Evolutionary conservation across 2,329 filamentous ascomycete species (phyloP).

Genomic region (Fusarium sp.): DNA sequence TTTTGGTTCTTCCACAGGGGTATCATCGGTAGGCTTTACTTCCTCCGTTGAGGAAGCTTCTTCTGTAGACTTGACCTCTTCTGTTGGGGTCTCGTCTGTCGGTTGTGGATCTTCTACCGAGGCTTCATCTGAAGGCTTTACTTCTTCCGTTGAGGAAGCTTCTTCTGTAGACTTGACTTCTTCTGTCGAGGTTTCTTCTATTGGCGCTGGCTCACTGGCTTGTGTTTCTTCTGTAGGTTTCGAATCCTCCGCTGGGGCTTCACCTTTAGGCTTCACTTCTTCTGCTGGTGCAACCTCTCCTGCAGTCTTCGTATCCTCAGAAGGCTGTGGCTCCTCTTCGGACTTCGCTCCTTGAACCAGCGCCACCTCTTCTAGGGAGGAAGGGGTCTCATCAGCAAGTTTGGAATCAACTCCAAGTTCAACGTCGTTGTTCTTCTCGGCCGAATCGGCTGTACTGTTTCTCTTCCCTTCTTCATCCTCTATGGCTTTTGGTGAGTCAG

Average conservation of each 20-base stretch:
- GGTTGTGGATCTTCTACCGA: not conserved
- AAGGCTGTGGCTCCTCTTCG: not conserved
- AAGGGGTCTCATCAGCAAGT: not conserved
- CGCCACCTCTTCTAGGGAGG: not conserved
- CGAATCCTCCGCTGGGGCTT: conserved; percentile 2
- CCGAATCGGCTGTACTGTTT: not conserved
- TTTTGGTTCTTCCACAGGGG: not conserved
- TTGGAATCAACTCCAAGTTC: conserved; percentile 10
- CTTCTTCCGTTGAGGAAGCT: not conserved
- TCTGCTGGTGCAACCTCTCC: not conserved
- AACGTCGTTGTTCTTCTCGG: conserved; percentile 1
- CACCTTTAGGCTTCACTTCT: conserved; percentile 9
- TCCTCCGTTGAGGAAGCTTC: not conserved
- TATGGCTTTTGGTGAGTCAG: not conserved
- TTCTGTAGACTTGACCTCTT: not conserved
- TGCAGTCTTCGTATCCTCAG: not conserved
- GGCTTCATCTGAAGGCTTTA: not conserved
- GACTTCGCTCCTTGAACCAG: not conserved
- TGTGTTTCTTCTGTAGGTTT: not conserved
- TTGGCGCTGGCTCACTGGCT: not conserved
- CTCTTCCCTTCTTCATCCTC: conserved; percentile 6
- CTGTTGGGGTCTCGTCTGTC: not conserved
- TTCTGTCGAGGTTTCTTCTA: not conserved
- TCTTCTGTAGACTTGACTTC: not conserved
- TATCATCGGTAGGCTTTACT: not conserved